phyloP scores from a whole-genome alignment of 768 basidiomycete genomes.

The Mycena metata region DNA sequence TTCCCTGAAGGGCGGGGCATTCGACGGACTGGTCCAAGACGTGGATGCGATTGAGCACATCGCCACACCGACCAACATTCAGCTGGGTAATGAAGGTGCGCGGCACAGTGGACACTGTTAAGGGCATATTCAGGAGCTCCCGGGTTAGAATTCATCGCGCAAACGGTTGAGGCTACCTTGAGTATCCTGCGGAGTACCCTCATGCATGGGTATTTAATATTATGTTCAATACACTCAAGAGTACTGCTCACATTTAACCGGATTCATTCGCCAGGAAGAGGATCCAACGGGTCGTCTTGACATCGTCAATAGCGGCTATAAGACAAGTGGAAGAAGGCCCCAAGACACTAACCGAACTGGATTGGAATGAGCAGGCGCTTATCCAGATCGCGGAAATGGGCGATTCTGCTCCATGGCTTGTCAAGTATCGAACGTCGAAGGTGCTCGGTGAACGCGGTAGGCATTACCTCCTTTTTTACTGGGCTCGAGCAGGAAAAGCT shows the following conservation, averaged over 20 bases:
- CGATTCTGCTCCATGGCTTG: slow-evolving; percentile 50
- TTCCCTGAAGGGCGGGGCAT: slow-evolving; percentile 67
- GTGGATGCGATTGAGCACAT: slow-evolving; percentile 80
- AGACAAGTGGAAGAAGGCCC: slow-evolving; percentile 44
- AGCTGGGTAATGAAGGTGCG: slow-evolving; percentile 58
- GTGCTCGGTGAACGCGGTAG: slow-evolving; percentile 72
- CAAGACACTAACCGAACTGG: slow-evolving; percentile 57
- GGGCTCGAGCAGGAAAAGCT: neutral
- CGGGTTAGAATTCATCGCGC: slow-evolving; percentile 41
- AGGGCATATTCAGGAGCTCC: neutral
- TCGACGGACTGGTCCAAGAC: slow-evolving; percentile 83
- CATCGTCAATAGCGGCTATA: slow-evolving; percentile 71
- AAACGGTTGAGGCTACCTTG: slow-evolving; percentile 57
- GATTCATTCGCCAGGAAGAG: slow-evolving; percentile 45
- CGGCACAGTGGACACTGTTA: no score
- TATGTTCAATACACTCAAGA: no score
- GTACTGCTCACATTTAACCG: no score
- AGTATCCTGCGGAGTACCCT: slow-evolving; percentile 52
- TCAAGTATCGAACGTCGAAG: slow-evolving; percentile 75
- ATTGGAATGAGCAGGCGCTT: slow-evolving; percentile 73
- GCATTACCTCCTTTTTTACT: no score
- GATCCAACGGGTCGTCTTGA: slow-evolving; percentile 79
- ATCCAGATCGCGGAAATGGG: slow-evolving; percentile 64
- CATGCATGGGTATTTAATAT: slow-evolving; percentile 46
- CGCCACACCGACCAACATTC: slow-evolving; percentile 71